These are phyloP conservation scores for Penicillium fuscoglaucum DNA, from an alignment of 2,329 filamentous ascomycete genomes.

Conservation along the genomic window DNA sequence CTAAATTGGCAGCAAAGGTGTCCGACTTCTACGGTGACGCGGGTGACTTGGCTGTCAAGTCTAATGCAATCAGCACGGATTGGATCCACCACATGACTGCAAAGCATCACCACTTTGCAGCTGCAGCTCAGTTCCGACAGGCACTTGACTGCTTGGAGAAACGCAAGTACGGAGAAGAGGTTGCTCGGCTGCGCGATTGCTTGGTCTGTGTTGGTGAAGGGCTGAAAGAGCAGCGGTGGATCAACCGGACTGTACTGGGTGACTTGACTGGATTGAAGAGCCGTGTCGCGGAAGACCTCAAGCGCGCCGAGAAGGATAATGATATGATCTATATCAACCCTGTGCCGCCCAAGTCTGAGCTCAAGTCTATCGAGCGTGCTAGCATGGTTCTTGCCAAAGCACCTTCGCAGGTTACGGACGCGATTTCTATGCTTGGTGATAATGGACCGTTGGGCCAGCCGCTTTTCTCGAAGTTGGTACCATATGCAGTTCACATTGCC, in stretches of 20 bases:
- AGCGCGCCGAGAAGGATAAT: conserved; percentile 92
- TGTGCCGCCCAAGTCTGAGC: conserved; percentile 83
- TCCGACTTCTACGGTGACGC: conserved; percentile 87
- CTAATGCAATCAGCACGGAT: conserved; percentile 82
- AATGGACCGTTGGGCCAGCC: conserved; percentile 78
- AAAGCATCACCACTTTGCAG: conserved; percentile 96
- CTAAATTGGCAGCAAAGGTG: conserved; percentile 85
- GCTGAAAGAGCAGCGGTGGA: conserved; percentile 76
- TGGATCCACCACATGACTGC: conserved; percentile 99
- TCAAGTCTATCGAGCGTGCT: conserved; percentile 80
- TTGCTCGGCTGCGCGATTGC: conserved; percentile 80
- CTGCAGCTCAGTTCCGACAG: conserved; percentile 88
- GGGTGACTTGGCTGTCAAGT: conserved; percentile 82
- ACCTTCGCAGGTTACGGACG: conserved; percentile 78
- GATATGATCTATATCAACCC: conserved; percentile 87
- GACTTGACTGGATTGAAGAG: conserved; percentile 82
- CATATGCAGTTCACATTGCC: conserved; percentile 92
- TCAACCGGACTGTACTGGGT: conserved; percentile 77
- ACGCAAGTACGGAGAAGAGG: conserved; percentile 90
- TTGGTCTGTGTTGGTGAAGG: conserved; percentile 81
- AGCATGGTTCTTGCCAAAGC: conserved; percentile 81
- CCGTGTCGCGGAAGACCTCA: conserved; percentile 81
- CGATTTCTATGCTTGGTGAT: conserved; percentile 76
- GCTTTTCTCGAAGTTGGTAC: conserved; percentile 86
- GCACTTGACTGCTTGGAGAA: conserved; percentile 92